Conservation (phyloP, 768 basidiomycete species). For the Dendrothele bispora region DNA sequence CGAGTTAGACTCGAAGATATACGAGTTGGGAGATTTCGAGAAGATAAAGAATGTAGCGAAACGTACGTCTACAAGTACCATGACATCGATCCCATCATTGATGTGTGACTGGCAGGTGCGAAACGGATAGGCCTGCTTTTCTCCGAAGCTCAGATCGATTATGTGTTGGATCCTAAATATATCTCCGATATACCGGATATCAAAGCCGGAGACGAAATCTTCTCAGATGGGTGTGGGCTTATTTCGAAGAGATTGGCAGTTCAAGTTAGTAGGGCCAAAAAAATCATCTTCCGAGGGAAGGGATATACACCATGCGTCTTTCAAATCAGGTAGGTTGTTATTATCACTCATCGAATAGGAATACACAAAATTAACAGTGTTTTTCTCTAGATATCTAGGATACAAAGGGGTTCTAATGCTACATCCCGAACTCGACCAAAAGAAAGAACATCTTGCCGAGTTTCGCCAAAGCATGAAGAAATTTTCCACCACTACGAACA, state of each 20-base stretch:
- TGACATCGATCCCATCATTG: background rate
- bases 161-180: constrained; percentile 46
- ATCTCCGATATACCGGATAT: constrained; percentile 61
- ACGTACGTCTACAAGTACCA: constrained; percentile 34
- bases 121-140: constrained; percentile 70
- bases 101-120: constrained; percentile 42
- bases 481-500: constrained; percentile 53
- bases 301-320: constrained; percentile 63
- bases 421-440: constrained; percentile 54
- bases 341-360: background rate
- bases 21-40: constrained; percentile 56
- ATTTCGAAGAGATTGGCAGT: constrained; percentile 53
- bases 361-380: background rate
- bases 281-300: constrained; percentile 51
- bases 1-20: constrained; percentile 60
- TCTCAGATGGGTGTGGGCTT: constrained; percentile 71
- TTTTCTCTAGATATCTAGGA: constrained; percentile 51
- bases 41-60: constrained; percentile 66
- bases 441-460: constrained; percentile 46
- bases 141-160: constrained; percentile 62
- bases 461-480: constrained; percentile 75
- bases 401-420: constrained; percentile 74
- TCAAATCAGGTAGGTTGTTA: constrained; percentile 53
- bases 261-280: constrained; percentile 52
- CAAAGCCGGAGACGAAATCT: constrained; percentile 52